Conservation (phyloP, 2,329 filamentous ascomycete genomes). For the Neospermospora avenae region DNA sequence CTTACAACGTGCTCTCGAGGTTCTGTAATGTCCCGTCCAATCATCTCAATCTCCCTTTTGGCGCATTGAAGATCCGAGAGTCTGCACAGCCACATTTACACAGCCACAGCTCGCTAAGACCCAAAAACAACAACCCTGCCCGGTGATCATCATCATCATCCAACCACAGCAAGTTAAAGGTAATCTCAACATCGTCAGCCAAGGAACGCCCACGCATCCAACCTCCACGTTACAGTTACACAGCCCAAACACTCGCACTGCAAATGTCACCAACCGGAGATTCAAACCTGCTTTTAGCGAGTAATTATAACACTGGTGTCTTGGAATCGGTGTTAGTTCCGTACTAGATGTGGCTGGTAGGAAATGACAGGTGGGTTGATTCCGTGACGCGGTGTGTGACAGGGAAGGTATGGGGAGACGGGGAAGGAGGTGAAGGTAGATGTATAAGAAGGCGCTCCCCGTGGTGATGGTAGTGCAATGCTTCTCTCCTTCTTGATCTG, state of each 20-base stretch:
- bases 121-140: not conserved
- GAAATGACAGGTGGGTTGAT: not conserved
- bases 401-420: not conserved
- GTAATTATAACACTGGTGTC: not conserved
- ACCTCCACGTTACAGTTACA: not conserved
- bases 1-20: too few species aligned
- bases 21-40: too few species aligned
- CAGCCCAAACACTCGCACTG: not conserved
- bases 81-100: not conserved
- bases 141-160: not conserved
- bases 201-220: not conserved
- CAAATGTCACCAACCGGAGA: not conserved
- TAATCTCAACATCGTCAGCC: constrained; percentile 4
- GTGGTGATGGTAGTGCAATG: too few species aligned
- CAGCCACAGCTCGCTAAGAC: constrained; percentile 8
- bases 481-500: too few species aligned
- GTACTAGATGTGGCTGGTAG: not conserved
- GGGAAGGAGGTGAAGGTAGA: not conserved
- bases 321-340: too few species aligned
- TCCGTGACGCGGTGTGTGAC: not conserved
- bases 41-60: not conserved
- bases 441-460: too few species aligned
- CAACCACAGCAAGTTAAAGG: too few species aligned
- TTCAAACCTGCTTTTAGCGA: not conserved
- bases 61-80: not conserved